phyloP scores from a whole-genome alignment of 2,329 filamentous ascomycete genomes.

The Aspergillus novofumigatus region DNA sequence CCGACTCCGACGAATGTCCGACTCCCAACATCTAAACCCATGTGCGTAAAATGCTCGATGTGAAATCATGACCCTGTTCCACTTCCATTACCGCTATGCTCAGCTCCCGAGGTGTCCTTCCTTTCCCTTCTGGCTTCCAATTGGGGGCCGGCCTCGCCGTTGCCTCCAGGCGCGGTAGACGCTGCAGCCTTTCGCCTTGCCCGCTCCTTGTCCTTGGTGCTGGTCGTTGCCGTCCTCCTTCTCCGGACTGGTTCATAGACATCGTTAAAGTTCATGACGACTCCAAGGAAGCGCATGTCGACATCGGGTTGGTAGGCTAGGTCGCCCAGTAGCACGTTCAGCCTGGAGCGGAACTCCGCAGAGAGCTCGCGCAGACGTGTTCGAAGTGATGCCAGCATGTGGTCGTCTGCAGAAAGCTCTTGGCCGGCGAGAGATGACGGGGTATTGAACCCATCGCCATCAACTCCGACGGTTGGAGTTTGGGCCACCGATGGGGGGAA shows the following conservation, averaged over 20 bases:
- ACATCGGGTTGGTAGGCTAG: conserved; percentile 89
- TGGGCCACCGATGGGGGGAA: conserved; percentile 23
- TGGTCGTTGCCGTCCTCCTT: conserved; percentile 34
- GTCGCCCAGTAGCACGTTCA: conserved; percentile 83
- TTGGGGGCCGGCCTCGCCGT: conserved; percentile 14
- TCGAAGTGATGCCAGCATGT: conserved; percentile 70
- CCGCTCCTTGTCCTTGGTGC: conserved; percentile 29
- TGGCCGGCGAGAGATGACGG: conserved; percentile 38
- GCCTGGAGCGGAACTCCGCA: conserved; percentile 68
- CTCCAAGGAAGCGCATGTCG: conserved; percentile 91
- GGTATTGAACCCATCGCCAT: conserved; percentile 26
- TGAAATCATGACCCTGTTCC: background rate
- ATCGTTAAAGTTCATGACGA: conserved; percentile 99
- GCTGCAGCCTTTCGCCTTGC: conserved; percentile 24
- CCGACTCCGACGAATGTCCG: conserved; percentile 1
- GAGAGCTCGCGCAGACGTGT: conserved; percentile 69
- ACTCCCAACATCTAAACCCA: background rate
- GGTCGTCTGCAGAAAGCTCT: conserved; percentile 45
- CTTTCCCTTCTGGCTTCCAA: conserved; percentile 23
- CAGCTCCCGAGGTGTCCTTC: conserved; percentile 13
- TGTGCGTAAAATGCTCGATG: background rate
- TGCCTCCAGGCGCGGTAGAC: conserved; percentile 15
- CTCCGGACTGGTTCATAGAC: conserved; percentile 78
- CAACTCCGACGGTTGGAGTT: conserved; percentile 22
- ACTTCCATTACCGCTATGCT: conserved; percentile 2